These are phyloP conservation scores for Cercospora brassicicola DNA, from an alignment of 2,329 filamentous ascomycete genomes.

Conservation along the genomic window DNA sequence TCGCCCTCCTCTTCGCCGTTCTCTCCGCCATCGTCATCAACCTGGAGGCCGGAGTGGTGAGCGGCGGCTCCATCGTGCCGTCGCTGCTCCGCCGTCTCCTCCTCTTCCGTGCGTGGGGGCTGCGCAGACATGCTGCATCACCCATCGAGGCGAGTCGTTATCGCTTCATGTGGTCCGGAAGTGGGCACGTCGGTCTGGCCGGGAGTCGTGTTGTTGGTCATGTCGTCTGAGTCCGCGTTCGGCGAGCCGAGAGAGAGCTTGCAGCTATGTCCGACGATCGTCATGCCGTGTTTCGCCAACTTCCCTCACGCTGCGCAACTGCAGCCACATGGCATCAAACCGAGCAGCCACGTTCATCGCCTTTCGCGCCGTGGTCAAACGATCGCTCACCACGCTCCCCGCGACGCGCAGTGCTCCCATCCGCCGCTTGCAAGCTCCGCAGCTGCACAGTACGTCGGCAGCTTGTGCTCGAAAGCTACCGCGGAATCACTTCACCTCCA, in stretches of 20 bases:
- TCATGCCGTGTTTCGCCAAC: neutral
- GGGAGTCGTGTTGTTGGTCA: slow-evolving; percentile 5
- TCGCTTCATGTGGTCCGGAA: slow-evolving; percentile 3
- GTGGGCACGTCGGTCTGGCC: neutral
- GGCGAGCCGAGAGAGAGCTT: neutral
- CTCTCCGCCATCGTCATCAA: slow-evolving; percentile 31
- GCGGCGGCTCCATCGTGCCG: slow-evolving; percentile 8
- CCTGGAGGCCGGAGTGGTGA: slow-evolving; percentile 13
- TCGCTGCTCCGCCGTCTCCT: slow-evolving; percentile 16
- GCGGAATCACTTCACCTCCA: slow-evolving; percentile 32
- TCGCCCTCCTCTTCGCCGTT: slow-evolving; percentile 43
- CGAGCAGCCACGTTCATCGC: slow-evolving; percentile 35
- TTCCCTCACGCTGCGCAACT: neutral
- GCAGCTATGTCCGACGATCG: neutral
- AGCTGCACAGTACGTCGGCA: slow-evolving; percentile 26
- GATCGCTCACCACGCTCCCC: slow-evolving; percentile 29
- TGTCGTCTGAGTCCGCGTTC: slow-evolving; percentile 9
- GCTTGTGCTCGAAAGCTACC: slow-evolving; percentile 28
- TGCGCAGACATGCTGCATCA: slow-evolving; percentile 42
- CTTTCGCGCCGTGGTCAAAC: slow-evolving; percentile 30
- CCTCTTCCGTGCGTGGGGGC: slow-evolving; percentile 29
- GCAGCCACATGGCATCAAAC: slow-evolving; percentile 1
- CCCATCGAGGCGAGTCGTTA: slow-evolving; percentile 19
- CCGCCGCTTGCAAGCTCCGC: slow-evolving; percentile 21
- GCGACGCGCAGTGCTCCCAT: slow-evolving; percentile 23